Conservation (phyloP, 306 rosid species). For the Cucurbita argyrosperma region DNA sequence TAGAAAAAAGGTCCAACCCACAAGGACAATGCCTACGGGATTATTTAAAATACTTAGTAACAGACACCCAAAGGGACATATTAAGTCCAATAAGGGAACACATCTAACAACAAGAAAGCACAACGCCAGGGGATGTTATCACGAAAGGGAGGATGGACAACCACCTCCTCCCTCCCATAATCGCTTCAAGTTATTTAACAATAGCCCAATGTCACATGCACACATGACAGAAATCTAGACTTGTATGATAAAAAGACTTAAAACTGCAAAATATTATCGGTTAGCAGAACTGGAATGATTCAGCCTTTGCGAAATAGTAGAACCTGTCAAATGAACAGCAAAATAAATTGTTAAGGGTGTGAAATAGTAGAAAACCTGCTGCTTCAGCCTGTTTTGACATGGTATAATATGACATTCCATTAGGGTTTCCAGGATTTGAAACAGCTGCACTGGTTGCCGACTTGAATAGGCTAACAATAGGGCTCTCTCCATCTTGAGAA, state of each 20-base stretch:
- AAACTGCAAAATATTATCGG: background rate
- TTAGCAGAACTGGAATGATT: background rate
- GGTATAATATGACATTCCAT: constrained; percentile 60
- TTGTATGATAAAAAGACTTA: background rate
- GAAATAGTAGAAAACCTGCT: constrained; percentile 47
- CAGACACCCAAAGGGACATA: background rate
- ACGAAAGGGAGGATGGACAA: too few species aligned
- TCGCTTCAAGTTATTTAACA: background rate
- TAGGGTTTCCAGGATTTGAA: constrained; percentile 54
- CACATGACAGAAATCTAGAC: background rate
- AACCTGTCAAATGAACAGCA: constrained; percentile 3
- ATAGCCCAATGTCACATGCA: background rate
- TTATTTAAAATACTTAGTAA: background rate
- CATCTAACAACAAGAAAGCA: background rate
- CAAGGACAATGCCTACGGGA: background rate
- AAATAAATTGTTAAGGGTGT: background rate
- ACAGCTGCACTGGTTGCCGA: constrained; percentile 63
- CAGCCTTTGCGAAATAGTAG: background rate
- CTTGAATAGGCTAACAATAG: constrained; percentile 76
- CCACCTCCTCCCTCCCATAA: too few species aligned
- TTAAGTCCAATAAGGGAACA: background rate
- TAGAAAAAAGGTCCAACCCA: background rate
- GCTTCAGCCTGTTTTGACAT: constrained; percentile 97
- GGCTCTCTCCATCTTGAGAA: constrained; percentile 85
- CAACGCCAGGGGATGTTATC: too few species aligned